Percentiles rank a stretch among this genome's conserved stretches.
These are phyloP conservation scores for Alternaria panax DNA, from an alignment of 2,329 filamentous ascomycete genomes.

Conservation along the genomic window DNA sequence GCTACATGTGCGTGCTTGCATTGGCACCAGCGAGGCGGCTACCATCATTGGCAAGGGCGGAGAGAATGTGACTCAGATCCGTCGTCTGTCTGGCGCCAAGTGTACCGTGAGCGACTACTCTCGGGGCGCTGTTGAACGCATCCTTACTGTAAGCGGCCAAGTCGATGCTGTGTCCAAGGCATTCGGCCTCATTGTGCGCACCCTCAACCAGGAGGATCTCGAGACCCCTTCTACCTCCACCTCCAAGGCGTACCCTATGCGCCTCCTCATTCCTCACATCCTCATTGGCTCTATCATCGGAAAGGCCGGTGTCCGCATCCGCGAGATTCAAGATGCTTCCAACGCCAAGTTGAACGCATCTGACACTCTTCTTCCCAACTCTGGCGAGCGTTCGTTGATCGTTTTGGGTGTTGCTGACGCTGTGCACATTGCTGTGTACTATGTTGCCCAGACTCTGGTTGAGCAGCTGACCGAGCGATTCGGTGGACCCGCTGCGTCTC, in stretches of 20 bases:
- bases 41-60: slow-evolving; percentile 98
- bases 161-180: slow-evolving; percentile 98
- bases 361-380: slow-evolving; percentile 90
- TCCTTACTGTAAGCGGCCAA: slow-evolving; percentile 93
- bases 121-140: slow-evolving; percentile 94
- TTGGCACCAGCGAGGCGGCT: slow-evolving; percentile 95
- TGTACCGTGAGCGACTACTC: slow-evolving; percentile 99
- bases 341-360: slow-evolving; percentile 96
- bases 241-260: slow-evolving; percentile 96
- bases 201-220: slow-evolving; percentile 94
- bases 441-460: slow-evolving; percentile 95
- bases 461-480: slow-evolving; percentile 98
- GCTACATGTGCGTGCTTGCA: slow-evolving; percentile 97
- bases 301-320: slow-evolving; percentile 93
- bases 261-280: slow-evolving; percentile 93
- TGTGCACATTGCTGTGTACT: slow-evolving; percentile 98
- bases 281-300: slow-evolving; percentile 98
- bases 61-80: slow-evolving; percentile 97
- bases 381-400: slow-evolving; percentile 95
- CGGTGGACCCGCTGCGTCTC: slow-evolving; percentile 93
- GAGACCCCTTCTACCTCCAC: slow-evolving; percentile 86
- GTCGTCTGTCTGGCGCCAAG: slow-evolving; percentile 93
- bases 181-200: slow-evolving; percentile 97
- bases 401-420: slow-evolving; percentile 98
- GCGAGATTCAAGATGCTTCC: slow-evolving; percentile 97